Percentiles rank a stretch among this genome's conserved stretches.
Evolutionary conservation across 2,329 filamentous ascomycete genomes (phyloP).

Genomic region (Alternaria postmessia): DNA sequence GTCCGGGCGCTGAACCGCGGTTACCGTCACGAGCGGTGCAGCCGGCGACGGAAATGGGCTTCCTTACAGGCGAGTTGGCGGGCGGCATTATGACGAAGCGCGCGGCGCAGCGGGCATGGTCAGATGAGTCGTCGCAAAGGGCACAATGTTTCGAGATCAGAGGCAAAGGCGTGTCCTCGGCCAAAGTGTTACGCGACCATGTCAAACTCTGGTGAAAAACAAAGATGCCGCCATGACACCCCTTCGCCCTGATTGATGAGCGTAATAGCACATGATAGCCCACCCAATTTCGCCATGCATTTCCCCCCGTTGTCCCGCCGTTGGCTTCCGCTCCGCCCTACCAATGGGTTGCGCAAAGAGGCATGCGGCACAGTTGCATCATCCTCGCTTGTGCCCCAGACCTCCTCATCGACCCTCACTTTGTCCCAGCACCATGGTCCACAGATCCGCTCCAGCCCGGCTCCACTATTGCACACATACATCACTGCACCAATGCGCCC

Average conservation of each 20-base stretch:
- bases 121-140: constrained; percentile 8
- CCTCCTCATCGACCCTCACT: not conserved
- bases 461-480: not conserved
- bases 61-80: constrained; percentile 43
- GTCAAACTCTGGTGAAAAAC: constrained; percentile 9
- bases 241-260: not conserved
- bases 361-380: constrained; percentile 16
- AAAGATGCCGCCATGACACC: constrained; percentile 5
- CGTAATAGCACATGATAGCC: not conserved
- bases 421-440: constrained; percentile 13
- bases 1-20: constrained; percentile 3
- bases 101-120: constrained; percentile 27
- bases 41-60: constrained; percentile 7
- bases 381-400: constrained; percentile 16
- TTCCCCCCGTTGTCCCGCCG: constrained; percentile 6
- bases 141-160: constrained; percentile 11
- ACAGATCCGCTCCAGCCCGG: not conserved
- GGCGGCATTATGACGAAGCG: constrained; percentile 43
- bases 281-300: constrained; percentile 4
- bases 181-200: constrained; percentile 4
- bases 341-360: constrained; percentile 7
- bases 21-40: not conserved
- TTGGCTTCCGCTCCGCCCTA: constrained; percentile 15
- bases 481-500: not conserved
- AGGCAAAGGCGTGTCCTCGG: constrained; percentile 11